Percentiles rank a stretch among this genome's conserved stretches.
Conservation (phyloP, 2,329 filamentous ascomycete species). For the Dactylellina cionopaga region DNA sequence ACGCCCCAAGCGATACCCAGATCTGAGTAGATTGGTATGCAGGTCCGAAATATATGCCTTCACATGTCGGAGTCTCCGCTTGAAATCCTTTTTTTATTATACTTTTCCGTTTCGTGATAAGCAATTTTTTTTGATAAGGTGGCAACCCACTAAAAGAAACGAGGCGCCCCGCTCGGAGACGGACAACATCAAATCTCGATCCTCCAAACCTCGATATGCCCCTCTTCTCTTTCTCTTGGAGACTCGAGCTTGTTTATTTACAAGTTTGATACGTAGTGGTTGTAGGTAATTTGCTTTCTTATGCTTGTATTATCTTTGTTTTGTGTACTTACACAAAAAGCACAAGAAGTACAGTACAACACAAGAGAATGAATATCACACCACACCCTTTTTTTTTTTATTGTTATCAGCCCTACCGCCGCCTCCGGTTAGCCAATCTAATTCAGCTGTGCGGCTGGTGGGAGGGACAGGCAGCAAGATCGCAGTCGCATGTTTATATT, state of each 20-base stretch:
- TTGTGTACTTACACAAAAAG: no score
- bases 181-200: slow-evolving; percentile 21
- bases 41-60: background rate
- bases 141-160: background rate
- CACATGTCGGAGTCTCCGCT: slow-evolving; percentile 9
- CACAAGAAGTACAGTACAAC: no score
- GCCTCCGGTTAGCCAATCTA: slow-evolving; percentile 23
- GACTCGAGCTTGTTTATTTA: background rate
- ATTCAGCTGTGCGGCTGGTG: slow-evolving; percentile 27
- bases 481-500: slow-evolving; percentile 17
- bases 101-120: background rate
- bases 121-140: background rate
- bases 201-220: slow-evolving; percentile 11
- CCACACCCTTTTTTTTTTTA: no score
- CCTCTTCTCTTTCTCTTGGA: no score
- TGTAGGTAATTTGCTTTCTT: background rate
- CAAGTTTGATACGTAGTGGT: background rate
- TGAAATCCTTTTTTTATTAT: no score
- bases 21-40: no score
- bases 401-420: slow-evolving; percentile 35
- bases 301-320: no score
- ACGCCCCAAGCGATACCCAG: background rate
- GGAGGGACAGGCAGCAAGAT: slow-evolving; percentile 20
- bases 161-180: slow-evolving; percentile 15
- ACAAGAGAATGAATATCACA: no score